Evolutionary conservation across 73 alveolate species (phyloP), one percentile per base, ranked within the genome.

Genomic region (Paraurostyla sp.): DNA sequence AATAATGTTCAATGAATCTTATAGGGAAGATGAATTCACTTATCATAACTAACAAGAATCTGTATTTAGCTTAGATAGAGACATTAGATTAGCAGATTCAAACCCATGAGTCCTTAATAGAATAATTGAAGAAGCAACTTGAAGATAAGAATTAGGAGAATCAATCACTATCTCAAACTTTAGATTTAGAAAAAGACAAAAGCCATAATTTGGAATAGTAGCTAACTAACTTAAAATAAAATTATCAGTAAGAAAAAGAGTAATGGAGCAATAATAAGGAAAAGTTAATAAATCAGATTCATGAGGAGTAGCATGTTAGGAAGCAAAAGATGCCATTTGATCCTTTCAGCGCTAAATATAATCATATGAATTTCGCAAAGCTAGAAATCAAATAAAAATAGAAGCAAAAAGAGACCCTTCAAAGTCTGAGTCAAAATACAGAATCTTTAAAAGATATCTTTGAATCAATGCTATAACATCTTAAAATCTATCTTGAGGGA

Each of bases 401-500:
- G 49, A 73, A 73, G 52, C 52, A 73, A 48, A 25, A 23, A 4
- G 71, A 73, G 7, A 13, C 71, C 0, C 11, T 78, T 51, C 29
- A 20, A 32, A 51, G 13, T 54, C 20, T 51, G 4, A 51, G 15
- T 2, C 1, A n/a, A 27, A 11, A 15, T 43, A 9, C 0, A 4
- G 20, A 73, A 27, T 29, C 18, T 43, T 20, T 46, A 2, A 32
- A 78, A 40, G 40, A 23, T 36, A 56, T 9, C 3, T 9, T 54
- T 2, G 89, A 52, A 54, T 4, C 6, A 52, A 11, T 51, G 2
- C 50, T 78, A 7, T 13, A 45, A 13, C 7, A 43, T 3, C 13
- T 46, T 9, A 73, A 43, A 29, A 49, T 43, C 3, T 73, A 23
- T 29, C 35, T 73, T 7, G 86, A 73, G 42, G 86, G 86, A 22